Conservation (phyloP, 176 grass and related monocot genomes). For the Panicum miliaceum region DNA sequence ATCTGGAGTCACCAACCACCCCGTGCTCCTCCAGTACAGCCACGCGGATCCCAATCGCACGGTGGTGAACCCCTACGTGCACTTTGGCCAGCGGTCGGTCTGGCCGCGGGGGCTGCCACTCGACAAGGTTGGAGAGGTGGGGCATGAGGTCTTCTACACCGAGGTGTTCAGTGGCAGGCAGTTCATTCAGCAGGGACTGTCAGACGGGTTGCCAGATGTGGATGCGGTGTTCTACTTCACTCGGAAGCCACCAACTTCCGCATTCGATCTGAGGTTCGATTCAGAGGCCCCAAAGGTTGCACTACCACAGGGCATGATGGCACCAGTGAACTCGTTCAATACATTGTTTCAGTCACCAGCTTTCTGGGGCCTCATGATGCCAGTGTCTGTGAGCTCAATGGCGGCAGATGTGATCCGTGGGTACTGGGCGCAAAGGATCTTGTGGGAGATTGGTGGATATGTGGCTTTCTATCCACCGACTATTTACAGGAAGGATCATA, state of each 20-base stretch:
- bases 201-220: conserved; percentile 87
- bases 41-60: conserved; percentile 89
- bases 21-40: conserved; percentile 90
- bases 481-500: conserved; percentile 82
- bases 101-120: conserved; percentile 94
- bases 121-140: conserved; percentile 86
- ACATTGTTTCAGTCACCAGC: conserved; percentile 89
- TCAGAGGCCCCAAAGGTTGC: conserved; percentile 86
- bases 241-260: conserved; percentile 70
- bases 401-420: conserved; percentile 95
- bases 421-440: conserved; percentile 88
- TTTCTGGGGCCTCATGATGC: conserved; percentile 97
- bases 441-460: conserved; percentile 97
- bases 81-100: conserved; percentile 94
- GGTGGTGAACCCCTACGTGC: conserved; percentile 93
- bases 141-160: conserved; percentile 89
- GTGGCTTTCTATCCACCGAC: conserved; percentile 90
- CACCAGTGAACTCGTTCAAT: conserved; percentile 92
- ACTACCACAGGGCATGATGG: conserved; percentile 91
- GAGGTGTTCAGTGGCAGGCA: conserved; percentile 88
- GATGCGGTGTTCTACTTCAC: conserved; percentile 98
- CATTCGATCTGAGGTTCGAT: conserved; percentile 81
- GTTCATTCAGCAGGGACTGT: conserved; percentile 97
- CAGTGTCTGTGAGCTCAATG: conserved; percentile 93
- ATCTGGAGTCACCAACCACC: conserved; percentile 65